Evolutionary conservation across 176 grass and related monocot genomes (phyloP), one percentile per base, ranked within the genome.

Genomic region (Ensete glaucum): DNA sequence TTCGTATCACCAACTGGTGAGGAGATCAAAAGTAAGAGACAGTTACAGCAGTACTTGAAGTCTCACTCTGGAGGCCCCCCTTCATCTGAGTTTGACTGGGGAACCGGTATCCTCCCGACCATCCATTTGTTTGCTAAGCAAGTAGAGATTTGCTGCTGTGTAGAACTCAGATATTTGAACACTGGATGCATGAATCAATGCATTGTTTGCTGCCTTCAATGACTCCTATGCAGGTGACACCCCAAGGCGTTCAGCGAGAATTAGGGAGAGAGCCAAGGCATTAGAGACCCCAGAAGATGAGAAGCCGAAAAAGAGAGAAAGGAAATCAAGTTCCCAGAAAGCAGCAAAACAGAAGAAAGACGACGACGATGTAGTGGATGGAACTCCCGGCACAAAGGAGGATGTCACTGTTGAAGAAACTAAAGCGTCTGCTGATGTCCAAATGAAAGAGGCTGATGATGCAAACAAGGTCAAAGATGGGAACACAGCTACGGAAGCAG

Each of bases 71-170:
- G 85, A 64, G 86, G 88, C 60, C 86, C 86, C 76, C 68, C 88
- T 66, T 77, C 88, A 72, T 91, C 88, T 8, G 88, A 99, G 69
- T 99, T 99, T 16, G 95, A 94, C 75, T 99, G 95, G 95, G 80
- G 84, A 85, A 94, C 90, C 72, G 95, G 95, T 99, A 83, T 1
- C 75, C 11, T 48, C 20, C 48, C 74, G 84, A 51, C 1, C 48
- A 72, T 52, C 12, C 50, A 49, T 15, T 57, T 77, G 43, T 73
- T 86, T 54, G 52, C 29, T 29, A 68, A 0, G 56, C 65, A 50
- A 52, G 10, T 81, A 14, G 21, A 64, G 62, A 22, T 64, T 10
- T 23, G 22, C 62, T 24, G 21, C 25, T 64, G 11, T 11, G 1
- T 20, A 64, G 21, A 64, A 67, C 12, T 12, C 26, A 48, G 29